Percentiles rank a stretch among this genome's conserved stretches.
Evolutionary conservation across 345 rosid species (phyloP).

Genomic region (Lepidium aucheri): DNA sequence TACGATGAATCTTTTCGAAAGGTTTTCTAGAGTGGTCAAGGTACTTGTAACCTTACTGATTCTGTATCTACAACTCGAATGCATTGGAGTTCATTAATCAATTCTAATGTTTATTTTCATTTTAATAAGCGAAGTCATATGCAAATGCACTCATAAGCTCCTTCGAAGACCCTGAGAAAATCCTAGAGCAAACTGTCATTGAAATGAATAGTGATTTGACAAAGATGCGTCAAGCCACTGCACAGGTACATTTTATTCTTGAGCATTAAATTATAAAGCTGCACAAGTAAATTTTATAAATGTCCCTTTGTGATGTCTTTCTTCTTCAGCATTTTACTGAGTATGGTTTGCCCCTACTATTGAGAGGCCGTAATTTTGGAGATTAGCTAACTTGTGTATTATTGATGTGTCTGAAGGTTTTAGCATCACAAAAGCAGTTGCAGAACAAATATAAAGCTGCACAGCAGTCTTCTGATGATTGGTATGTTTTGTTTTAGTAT

Average conservation of each 20-base stretch:
- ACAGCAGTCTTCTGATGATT: slow-evolving; percentile 61
- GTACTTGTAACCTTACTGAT: slow-evolving; percentile 20
- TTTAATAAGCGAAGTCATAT: slow-evolving; percentile 44
- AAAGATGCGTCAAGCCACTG: slow-evolving; percentile 83
- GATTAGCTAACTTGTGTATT: slow-evolving; percentile 11
- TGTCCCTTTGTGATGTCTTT: background rate
- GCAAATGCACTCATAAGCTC: slow-evolving; percentile 56
- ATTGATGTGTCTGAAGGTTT: slow-evolving; percentile 35
- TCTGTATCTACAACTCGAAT: background rate
- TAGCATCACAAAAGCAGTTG: slow-evolving; percentile 73
- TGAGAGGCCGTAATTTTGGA: background rate
- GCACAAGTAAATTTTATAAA: background rate
- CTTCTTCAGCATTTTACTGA: slow-evolving; percentile 2
- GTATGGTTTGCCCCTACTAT: background rate
- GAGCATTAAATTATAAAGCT: no score
- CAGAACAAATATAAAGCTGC: slow-evolving; percentile 64
- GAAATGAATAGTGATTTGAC: slow-evolving; percentile 72
- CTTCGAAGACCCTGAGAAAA: slow-evolving; percentile 78
- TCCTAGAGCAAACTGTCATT: slow-evolving; percentile 64
- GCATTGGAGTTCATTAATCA: background rate
- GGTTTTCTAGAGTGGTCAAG: slow-evolving; percentile 67
- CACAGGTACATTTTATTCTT: slow-evolving; percentile 38
- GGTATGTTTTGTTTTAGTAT: slow-evolving; percentile 35
- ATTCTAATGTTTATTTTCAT: background rate
- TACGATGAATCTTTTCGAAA: slow-evolving; percentile 61